Conservation (phyloP, 495 filamentous ascomycete species). For the Penicillium coprophilum region DNA sequence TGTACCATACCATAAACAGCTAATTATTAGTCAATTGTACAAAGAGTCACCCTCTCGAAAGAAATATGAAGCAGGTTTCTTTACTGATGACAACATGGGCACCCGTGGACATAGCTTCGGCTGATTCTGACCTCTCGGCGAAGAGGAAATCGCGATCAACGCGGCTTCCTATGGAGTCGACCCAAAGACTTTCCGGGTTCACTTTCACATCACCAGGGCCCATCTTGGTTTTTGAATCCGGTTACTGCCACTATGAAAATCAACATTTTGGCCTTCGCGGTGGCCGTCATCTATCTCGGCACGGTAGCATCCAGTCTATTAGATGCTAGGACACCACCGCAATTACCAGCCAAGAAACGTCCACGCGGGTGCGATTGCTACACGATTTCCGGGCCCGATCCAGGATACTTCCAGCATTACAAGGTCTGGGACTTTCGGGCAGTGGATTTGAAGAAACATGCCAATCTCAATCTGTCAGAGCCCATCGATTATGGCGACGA, state of each 20-base stretch:
- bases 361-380: conserved; percentile 40
- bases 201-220: neutral
- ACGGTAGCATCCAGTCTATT: neutral
- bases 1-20: neutral
- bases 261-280: neutral
- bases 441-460: conserved; percentile 24
- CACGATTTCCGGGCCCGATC: conserved; percentile 36
- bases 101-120: neutral
- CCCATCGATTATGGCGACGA: conserved; percentile 39
- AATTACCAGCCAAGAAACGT: conserved; percentile 12
- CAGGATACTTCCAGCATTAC: conserved; percentile 61
- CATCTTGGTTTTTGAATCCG: neutral
- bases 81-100: neutral
- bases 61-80: neutral
- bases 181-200: neutral
- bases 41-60: neutral
- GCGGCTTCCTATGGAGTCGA: neutral
- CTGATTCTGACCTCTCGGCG: neutral
- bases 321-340: neutral
- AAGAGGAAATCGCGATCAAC: conserved; percentile 3
- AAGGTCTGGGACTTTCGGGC: conserved; percentile 67
- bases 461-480: conserved; percentile 23
- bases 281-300: conserved; percentile 3
- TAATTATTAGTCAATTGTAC: neutral
- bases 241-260: conserved; percentile 19